Base-by-base conservation (phyloP, 805 yeast species). In the Barnettozyma sucrosica region DNA sequence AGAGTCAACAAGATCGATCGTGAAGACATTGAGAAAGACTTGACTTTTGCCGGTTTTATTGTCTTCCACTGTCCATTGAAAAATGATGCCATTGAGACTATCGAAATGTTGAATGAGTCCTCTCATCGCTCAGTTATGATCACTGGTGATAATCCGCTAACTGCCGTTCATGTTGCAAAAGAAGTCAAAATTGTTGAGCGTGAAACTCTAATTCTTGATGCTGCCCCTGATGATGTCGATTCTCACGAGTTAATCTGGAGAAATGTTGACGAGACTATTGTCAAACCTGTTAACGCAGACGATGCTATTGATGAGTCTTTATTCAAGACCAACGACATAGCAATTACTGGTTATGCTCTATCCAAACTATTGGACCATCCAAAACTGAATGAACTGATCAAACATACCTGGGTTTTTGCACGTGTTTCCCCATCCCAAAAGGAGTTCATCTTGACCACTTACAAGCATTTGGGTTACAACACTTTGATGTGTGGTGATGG, bases 401-500 rank as follows among this genome's bases (percentile, higher is more conserved):
- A 86, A 63, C 88, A 89, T 66, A 83, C 97, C 16, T 93, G 97
- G 97, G 87, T 93, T 41, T 93, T 88, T 63, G 97, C 99, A 40
- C 85, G 99, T 71, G 98, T 93, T 28, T 92, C 98, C 7, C 99
- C 99, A 36, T 62, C 85, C 23, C 99, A 93, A 71, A 93, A 93
- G 70, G 99, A 93, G 68, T 89, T 85, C 56, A 82, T 93, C 58
- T 74, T 93, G 60, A 83, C 81, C 52, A 78, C 89, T 34, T 78
- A 88, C 65, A 93, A 92, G 66, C 83, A 80, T 52, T 76, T 88
- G 65, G 97, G 97, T 23, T 93, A 92, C 69, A 85, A 80, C 62
- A 93, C 98, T 21, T 76, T 93, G 59, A 93, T 93, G 99, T 93
- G 99, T 70, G 99, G 99, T 75, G 99, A 93, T 70, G 99, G 99